Evolutionary conservation across 345 rosid species (phyloP).

Genomic region (Pugionium dolabratum): DNA sequence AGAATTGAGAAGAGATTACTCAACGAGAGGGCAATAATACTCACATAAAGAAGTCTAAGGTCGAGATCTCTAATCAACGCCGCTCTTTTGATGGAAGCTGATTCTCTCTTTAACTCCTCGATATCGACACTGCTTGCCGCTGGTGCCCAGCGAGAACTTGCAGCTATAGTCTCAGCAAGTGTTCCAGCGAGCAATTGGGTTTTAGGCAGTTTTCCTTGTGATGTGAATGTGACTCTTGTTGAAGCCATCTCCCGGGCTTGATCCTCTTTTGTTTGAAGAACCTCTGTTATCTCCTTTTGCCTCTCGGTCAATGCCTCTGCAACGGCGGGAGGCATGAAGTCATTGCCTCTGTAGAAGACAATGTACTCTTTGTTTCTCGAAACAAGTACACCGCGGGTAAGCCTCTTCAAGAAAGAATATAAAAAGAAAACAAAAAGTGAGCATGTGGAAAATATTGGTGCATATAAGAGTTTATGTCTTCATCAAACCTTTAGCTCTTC

Average conservation of each 20-base stretch:
- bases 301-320: constrained; percentile 61
- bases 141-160: constrained; percentile 74
- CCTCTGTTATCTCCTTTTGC: constrained; percentile 48
- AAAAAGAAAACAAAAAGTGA: constrained; percentile 23
- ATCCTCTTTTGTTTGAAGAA: constrained; percentile 76
- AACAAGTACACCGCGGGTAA: constrained; percentile 82
- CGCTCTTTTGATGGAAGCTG: constrained; percentile 52
- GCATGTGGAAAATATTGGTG: background rate
- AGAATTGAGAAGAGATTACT: background rate
- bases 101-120: constrained; percentile 64
- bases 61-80: constrained; percentile 61
- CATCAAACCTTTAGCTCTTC: constrained; percentile 80
- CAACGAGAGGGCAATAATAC: constrained; percentile 27
- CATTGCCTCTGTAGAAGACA: constrained; percentile 93
- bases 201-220: constrained; percentile 43
- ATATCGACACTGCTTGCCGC: constrained; percentile 56
- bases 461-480: background rate
- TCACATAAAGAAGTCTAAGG: constrained; percentile 67
- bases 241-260: constrained; percentile 58
- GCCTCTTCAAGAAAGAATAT: constrained; percentile 51
- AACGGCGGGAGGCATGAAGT: constrained; percentile 77
- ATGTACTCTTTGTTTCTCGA: constrained; percentile 88
- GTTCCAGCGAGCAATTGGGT: constrained; percentile 75
- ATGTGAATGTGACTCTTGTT: constrained; percentile 33
- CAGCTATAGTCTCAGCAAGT: constrained; percentile 82